A percentile compares a stretch with the other conserved stretches of the same genome.
These are phyloP conservation scores for Fusarium cicatricum DNA, from an alignment of 2,329 filamentous ascomycete species.

Conservation along the genomic window DNA sequence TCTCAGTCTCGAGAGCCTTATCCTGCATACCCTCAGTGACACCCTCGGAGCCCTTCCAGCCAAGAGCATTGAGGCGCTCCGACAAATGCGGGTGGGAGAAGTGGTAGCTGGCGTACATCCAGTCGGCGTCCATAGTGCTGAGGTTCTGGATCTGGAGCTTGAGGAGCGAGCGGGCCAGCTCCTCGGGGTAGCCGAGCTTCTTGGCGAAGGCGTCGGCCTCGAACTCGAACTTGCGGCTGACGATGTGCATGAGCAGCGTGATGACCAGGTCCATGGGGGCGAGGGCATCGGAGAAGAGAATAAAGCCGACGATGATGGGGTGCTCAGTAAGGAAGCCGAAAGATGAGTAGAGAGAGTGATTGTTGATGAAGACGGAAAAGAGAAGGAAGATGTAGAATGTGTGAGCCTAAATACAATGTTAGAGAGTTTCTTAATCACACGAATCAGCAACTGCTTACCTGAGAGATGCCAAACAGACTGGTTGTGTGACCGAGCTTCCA, in stretches of 20 bases:
- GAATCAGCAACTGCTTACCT: conserved; percentile 59
- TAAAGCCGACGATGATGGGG: conserved; percentile 96
- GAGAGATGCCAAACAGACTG: conserved; percentile 84
- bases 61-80: conserved; percentile 89
- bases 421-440: conserved; percentile 26
- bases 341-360: conserved; percentile 85
- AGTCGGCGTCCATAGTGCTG: conserved; percentile 98
- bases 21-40: conserved; percentile 50
- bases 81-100: conserved; percentile 97
- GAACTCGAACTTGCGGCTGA: conserved; percentile 95
- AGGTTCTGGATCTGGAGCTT: conserved; percentile 99
- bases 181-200: conserved; percentile 80
- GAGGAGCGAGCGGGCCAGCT: conserved; percentile 88
- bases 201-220: conserved; percentile 92
- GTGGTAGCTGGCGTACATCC: conserved; percentile 98
- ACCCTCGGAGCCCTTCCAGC: conserved; percentile 75
- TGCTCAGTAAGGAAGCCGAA: conserved; percentile 87
- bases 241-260: conserved; percentile 94
- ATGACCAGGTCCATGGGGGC: conserved; percentile 93
- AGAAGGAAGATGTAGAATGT: conserved; percentile 97
- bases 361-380: conserved; percentile 98
- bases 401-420: conserved; percentile 68
- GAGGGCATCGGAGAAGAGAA: conserved; percentile 96
- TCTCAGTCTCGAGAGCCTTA: conserved; percentile 49
- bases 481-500: conserved; percentile 97